Percentiles rank a stretch among this genome's conserved stretches.
These are phyloP conservation scores for Arthromyces matolae DNA, from an alignment of 768 basidiomycete genomes.

Conservation along the genomic window DNA sequence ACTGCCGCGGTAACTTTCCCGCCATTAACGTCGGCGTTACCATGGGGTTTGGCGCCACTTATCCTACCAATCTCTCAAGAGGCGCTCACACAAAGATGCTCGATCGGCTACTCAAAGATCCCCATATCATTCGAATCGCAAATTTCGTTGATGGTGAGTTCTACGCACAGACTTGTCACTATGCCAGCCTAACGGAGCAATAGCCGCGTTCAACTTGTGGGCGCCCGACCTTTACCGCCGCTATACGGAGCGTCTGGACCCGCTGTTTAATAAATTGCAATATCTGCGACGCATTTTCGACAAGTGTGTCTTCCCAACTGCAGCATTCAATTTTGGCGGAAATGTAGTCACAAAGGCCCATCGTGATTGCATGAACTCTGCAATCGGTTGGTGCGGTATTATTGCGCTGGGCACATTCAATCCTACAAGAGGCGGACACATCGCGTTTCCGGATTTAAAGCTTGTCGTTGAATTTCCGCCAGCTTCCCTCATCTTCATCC, in stretches of 20 bases:
- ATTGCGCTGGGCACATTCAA: conserved; percentile 27
- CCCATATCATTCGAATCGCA: background rate
- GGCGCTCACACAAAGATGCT: background rate
- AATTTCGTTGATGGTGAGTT: conserved; percentile 1
- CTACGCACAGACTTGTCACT: background rate
- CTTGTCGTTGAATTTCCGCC: conserved; percentile 13
- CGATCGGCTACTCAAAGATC: background rate
- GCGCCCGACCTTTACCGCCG: background rate
- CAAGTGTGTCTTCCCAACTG: conserved; percentile 1
- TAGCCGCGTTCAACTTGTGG: background rate
- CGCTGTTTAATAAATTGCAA: background rate
- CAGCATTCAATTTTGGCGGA: conserved; percentile 28
- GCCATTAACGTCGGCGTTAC: conserved; percentile 1
- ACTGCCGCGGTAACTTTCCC: conserved; percentile 2
- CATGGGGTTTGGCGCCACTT: conserved; percentile 1
- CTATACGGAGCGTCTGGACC: background rate
- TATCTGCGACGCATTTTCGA: conserved; percentile 1
- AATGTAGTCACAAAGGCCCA: conserved; percentile 16
- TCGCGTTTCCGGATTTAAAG: conserved; percentile 23
- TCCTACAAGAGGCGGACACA: conserved; percentile 25
- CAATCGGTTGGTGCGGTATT: conserved; percentile 31
- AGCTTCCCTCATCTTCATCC: conserved; percentile 28
- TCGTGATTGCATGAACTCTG: conserved; percentile 26
- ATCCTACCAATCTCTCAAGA: background rate
- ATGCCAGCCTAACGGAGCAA: background rate